Evolutionary conservation across 257 asterid genomes (phyloP).

Genomic region (Craterostigma plantagineum): DNA sequence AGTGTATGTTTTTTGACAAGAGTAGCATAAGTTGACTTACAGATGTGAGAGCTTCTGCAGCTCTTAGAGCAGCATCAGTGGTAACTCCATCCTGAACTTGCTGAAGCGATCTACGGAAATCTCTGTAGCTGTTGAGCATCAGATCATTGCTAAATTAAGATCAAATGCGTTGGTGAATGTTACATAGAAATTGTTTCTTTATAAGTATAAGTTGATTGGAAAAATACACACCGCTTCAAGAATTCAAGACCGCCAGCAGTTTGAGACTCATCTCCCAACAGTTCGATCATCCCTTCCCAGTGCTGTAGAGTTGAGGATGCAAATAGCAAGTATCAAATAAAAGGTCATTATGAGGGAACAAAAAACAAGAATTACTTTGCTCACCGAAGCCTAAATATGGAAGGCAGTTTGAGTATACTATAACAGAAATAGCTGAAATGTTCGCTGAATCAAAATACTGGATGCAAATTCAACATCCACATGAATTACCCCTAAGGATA

Average conservation of each 20-base stretch:
- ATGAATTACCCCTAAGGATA: too few relatives aligned
- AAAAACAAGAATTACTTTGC: neutral
- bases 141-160: slow-evolving; percentile 4
- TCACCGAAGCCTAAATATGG: too few relatives aligned
- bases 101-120: slow-evolving; percentile 69
- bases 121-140: slow-evolving; percentile 55
- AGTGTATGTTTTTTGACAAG: too few relatives aligned
- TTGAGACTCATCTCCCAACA: slow-evolving; percentile 61
- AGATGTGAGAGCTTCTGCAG: slow-evolving; percentile 65
- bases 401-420: too few relatives aligned
- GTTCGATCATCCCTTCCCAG: slow-evolving; percentile 95
- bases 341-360: slow-evolving; percentile 5
- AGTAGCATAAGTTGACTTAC: slow-evolving; percentile 22
- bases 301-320: slow-evolving; percentile 29
- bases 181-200: slow-evolving; percentile 1
- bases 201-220: slow-evolving; percentile 5
- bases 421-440: too few relatives aligned
- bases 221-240: slow-evolving; percentile 48
- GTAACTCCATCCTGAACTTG: slow-evolving; percentile 43
- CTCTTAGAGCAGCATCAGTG: slow-evolving; percentile 44
- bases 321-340: neutral
- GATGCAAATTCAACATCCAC: too few relatives aligned
- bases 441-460: too few relatives aligned
- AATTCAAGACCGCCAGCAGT: slow-evolving; percentile 85
- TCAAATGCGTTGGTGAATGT: slow-evolving; percentile 3